Evolutionary conservation across 2,329 filamentous ascomycete species (phyloP).

Genomic region (Fusarium cicatricum): DNA sequence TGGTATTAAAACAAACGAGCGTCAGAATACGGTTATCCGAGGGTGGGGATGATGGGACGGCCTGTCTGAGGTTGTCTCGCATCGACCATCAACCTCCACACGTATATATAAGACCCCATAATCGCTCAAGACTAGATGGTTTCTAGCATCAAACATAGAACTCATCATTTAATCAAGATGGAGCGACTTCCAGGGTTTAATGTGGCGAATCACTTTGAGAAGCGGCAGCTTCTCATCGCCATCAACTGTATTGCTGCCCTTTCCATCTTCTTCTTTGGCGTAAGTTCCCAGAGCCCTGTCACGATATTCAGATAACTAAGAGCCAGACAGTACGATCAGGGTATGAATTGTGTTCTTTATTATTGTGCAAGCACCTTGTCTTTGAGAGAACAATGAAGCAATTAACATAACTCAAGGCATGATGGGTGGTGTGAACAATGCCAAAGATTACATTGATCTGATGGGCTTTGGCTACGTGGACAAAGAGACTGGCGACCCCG

Average conservation of each 20-base stretch:
- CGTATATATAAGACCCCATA: constrained; percentile 19
- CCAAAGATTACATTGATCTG: constrained; percentile 68
- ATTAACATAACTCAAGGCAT: too few relatives aligned
- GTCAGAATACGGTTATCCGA: constrained; percentile 7
- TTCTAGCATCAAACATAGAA: not conserved
- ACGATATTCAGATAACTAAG: not conserved
- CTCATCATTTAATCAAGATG: not conserved
- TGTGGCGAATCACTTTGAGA: not conserved
- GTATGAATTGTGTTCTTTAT: constrained; percentile 24
- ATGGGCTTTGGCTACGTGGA: constrained; percentile 72
- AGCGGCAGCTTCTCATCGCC: constrained; percentile 59
- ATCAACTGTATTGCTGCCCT: constrained; percentile 71
- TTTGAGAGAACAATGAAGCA: too few relatives aligned
- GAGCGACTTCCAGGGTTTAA: constrained; percentile 26
- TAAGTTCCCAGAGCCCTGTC: not conserved
- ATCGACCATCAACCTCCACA: constrained; percentile 8
- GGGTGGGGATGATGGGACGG: constrained; percentile 1
- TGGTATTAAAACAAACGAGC: not conserved
- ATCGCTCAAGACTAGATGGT: not conserved
- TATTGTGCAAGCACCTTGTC: too few relatives aligned
- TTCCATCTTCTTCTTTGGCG: constrained; percentile 73
- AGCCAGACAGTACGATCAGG: constrained; percentile 56
- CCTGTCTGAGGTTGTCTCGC: not conserved
- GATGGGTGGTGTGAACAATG: constrained; percentile 73
- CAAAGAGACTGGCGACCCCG: constrained; percentile 52